Conservation (phyloP, 805 yeast genomes). For the Schizosaccharomyces pombe region DNA sequence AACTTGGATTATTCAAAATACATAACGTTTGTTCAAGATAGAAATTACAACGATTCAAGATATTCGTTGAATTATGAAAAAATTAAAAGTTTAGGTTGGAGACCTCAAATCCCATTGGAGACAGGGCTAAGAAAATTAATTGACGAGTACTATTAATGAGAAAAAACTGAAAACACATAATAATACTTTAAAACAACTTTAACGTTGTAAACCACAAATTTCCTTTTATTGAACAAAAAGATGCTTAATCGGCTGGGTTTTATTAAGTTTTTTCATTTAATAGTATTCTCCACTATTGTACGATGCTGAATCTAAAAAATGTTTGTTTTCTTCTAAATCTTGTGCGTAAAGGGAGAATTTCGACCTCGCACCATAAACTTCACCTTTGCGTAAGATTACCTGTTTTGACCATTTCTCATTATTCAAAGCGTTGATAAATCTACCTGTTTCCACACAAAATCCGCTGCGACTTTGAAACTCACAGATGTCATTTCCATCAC, state of each 20-base stretch:
- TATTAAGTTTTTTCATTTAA: no score
- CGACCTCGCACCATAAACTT: constrained; percentile 28
- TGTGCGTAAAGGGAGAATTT: background rate
- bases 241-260: no score
- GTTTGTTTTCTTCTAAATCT: no score
- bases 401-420: constrained; percentile 23
- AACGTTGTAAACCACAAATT: no score
- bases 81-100: background rate
- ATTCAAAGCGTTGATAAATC: constrained; percentile 34
- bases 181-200: no score
- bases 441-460: constrained; percentile 38
- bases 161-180: no score
- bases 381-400: constrained; percentile 27
- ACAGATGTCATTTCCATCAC: constrained; percentile 16
- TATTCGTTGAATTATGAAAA: background rate
- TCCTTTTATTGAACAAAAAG: no score
- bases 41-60: background rate
- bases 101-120: background rate
- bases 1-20: background rate
- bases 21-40: background rate
- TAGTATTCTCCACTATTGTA: no score
- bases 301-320: no score
- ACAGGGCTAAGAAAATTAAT: background rate
- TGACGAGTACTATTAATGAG: background rate
- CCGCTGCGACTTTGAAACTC: constrained; percentile 21